Base-by-base conservation (phyloP, 805 yeast species). In the Saccharomycopsis sp. region DNA sequence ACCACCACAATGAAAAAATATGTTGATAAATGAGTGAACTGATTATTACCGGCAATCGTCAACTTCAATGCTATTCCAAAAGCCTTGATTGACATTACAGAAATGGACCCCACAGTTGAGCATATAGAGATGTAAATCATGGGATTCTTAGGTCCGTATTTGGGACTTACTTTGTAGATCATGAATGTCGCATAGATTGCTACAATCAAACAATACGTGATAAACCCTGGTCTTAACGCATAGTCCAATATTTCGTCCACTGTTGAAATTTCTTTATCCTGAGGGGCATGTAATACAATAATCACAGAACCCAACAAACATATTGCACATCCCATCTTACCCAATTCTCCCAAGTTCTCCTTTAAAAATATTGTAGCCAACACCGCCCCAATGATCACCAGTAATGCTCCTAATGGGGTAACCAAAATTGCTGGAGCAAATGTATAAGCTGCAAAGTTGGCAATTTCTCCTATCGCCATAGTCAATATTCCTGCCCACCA, bases 401-500 rank as follows among this genome's bases (percentile, higher is more conserved):
- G 83, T 25, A 90, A 75, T 0, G 97, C 97, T 12, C 97, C 97
- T 57, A 90, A 75, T 3, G 97, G 97, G 2, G 97, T 90, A 50
- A 90, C 97, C 65, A 90, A 73, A 63, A 91, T 87, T 1, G 97
- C 96, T 2, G 97, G 97, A 0, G 97, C 97, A 78, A 90, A 90
- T 1, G 97, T 90, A 69, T 90, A 90, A 0, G 97, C 97, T 2
- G 97, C 97, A 69, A 90, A 90, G 69, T 90, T 90, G 59, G 97
- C 96, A 49, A 90, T 73, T 69, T 90, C 97, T 3, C 97, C 97
- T 20, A 90, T 73, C 2, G 94, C 96, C 97, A 90, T 85, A 53
- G 96, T 84, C 34, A 84, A 67, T 79, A 91, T 91, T 12, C 97
- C 97, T 0, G 93, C 88, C 89, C 96, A 88, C 97, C 97, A 90